Percentiles rank a stretch among this genome's conserved stretches.
Conservation (phyloP, 1,284 basidiomycete species). For the Irpex sp. region DNA sequence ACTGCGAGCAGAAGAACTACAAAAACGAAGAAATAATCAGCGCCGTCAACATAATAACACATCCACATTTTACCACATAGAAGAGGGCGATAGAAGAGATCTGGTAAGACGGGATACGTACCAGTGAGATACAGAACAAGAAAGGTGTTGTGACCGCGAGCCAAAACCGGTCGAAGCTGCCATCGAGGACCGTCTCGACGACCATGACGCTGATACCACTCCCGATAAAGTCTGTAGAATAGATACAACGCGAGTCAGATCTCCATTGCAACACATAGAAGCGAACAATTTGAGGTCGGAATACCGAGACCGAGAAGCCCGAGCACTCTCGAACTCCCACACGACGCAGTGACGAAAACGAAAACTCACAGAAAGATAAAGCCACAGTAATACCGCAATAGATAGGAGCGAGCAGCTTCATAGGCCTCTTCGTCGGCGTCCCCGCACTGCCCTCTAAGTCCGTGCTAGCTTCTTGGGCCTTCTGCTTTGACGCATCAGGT, state of each 20-base stretch:
- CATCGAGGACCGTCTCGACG: slow-evolving; percentile 67
- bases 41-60: too few species aligned
- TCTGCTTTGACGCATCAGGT: slow-evolving; percentile 27
- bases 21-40: too few species aligned
- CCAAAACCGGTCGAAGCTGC: slow-evolving; percentile 57
- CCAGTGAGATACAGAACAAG: slow-evolving; percentile 69
- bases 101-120: slow-evolving; percentile 29
- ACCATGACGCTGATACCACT: slow-evolving; percentile 57
- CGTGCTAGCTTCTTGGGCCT: background rate
- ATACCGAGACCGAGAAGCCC: background rate
- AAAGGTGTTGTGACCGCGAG: slow-evolving; percentile 63
- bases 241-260: too few species aligned
- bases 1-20: slow-evolving; percentile 62
- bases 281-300: too few species aligned
- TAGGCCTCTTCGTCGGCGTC: slow-evolving; percentile 42
- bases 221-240: slow-evolving; percentile 52
- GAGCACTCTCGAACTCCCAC: background rate
- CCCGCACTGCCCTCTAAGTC: slow-evolving; percentile 43
- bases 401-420: slow-evolving; percentile 74
- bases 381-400: slow-evolving; percentile 73
- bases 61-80: too few species aligned
- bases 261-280: too few species aligned
- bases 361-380: slow-evolving; percentile 52
- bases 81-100: too few species aligned
- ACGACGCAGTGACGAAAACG: background rate